Percentiles rank a stretch among this genome's conserved stretches.
Evolutionary conservation across 805 yeast genomes (phyloP).

Genomic region (Lachancea meyersii): DNA sequence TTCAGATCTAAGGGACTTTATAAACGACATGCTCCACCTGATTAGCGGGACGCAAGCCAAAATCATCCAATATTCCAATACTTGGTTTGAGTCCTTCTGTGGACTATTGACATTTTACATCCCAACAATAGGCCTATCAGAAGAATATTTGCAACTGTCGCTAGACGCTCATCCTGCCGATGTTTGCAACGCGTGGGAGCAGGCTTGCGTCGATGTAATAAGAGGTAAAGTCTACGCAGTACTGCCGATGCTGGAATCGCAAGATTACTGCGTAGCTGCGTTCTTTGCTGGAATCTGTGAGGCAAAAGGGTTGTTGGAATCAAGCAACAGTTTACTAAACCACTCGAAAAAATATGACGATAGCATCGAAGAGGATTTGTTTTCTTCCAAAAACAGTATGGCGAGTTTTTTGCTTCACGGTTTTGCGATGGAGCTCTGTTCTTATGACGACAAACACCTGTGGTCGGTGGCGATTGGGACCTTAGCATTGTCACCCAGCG

Average conservation of each 20-base stretch:
- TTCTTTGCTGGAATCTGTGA: slow-evolving; percentile 57
- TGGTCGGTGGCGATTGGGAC: slow-evolving; percentile 70
- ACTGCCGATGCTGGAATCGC: slow-evolving; percentile 50
- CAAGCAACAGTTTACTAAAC: slow-evolving; percentile 20
- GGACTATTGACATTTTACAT: slow-evolving; percentile 55
- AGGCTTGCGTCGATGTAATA: slow-evolving; percentile 49
- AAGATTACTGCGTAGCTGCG: slow-evolving; percentile 60
- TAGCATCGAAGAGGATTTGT: slow-evolving; percentile 21
- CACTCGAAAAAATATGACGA: slow-evolving; percentile 21
- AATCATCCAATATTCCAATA: slow-evolving; percentile 44
- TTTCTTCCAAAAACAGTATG: slow-evolving; percentile 38
- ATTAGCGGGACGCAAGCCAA: slow-evolving; percentile 38
- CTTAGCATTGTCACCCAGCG: slow-evolving; percentile 42
- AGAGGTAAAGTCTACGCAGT: slow-evolving; percentile 52
- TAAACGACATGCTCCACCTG: slow-evolving; percentile 31
- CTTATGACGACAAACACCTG: slow-evolving; percentile 37
- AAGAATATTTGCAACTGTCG: slow-evolving; percentile 38
- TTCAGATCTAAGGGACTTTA: slow-evolving; percentile 25
- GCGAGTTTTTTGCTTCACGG: slow-evolving; percentile 34
- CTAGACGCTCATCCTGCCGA: slow-evolving; percentile 34
- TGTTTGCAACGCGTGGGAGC: slow-evolving; percentile 44
- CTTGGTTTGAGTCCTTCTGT: slow-evolving; percentile 65
- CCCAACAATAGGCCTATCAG: slow-evolving; percentile 42
- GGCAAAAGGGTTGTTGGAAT: slow-evolving; percentile 51
- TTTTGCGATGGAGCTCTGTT: slow-evolving; percentile 30